Base-by-base conservation (phyloP, 164 flowering plant genomes). In the Tetracentron sinense region DNA sequence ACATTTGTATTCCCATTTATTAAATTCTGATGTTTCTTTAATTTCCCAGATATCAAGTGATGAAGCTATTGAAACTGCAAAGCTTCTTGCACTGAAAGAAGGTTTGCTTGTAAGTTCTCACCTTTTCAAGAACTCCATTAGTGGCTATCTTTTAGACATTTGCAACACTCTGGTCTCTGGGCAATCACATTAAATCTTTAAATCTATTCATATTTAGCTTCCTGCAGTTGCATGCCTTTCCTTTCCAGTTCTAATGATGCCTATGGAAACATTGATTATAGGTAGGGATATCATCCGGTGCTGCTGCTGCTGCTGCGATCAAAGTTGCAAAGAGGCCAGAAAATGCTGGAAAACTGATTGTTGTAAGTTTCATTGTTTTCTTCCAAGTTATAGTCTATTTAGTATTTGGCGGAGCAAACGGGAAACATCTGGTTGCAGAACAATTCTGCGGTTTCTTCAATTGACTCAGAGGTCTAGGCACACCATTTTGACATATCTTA, bases 201-300 rank as follows among this genome's bases (percentile, higher is more conserved):
- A n/a, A n/a, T 49, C 8, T 49, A 7, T 49, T 49, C 21, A 0
- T 4, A 8, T 33, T 33, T 33, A 33, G 38, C 38, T 33, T 4
- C 8, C 38, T 33, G 38, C 8, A 8, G 8, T 33, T 33, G 38
- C 38, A 4, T 33, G 4, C 38, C 8, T 33, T 33, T 46, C 6
- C 20, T 46, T 46, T 46, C 49, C 49, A 46, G 1, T 46, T 11
- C 49, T 46, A 6, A 46, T 53, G 17, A 12, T 48, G 35, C 42
- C 29, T 33, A 17, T 10, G 31, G 16, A 56, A 25, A 12, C 29
- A 48, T 28, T 16, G 56, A 7, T 62, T 62, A 33, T 63, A 79
- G 85, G 83, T 81, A 21, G 87, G 88, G 84, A 51, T 82, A 62
- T 88, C 90, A 56, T 83, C 85, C 22, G 93, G 90, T 52, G 90